A percentile compares a stretch with the other conserved stretches of the same genome.
phyloP scores from a whole-genome alignment of 2,329 filamentous ascomycete genomes.

The Arthroderma sp. region DNA sequence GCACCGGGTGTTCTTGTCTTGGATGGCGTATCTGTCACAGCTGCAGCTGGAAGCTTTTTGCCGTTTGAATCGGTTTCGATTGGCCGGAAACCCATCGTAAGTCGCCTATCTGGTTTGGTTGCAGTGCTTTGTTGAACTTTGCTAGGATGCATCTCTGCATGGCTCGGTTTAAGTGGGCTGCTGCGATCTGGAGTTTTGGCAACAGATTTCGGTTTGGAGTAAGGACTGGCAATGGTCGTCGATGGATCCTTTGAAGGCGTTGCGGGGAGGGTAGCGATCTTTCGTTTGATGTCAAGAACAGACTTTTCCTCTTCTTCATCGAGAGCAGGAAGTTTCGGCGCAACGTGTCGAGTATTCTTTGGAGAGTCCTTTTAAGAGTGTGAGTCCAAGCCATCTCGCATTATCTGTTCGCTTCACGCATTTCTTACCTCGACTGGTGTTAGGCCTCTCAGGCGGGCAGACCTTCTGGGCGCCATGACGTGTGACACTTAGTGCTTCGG shows the following conservation, averaged over 20 bases:
- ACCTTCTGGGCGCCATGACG: conserved; percentile 27
- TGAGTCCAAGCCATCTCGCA: too few relatives aligned
- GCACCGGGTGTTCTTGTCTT: conserved; percentile 24
- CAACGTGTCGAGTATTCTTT: neutral
- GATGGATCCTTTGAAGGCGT: conserved; percentile 19
- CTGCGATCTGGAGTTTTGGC: conserved; percentile 50
- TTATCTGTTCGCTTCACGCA: neutral
- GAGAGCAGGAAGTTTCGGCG: conserved; percentile 30
- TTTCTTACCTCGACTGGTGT: conserved; percentile 21
- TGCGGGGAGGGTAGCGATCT: conserved; percentile 9
- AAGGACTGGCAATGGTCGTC: conserved; percentile 16
- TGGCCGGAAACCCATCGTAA: conserved; percentile 70
- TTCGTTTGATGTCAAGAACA: conserved; percentile 18
- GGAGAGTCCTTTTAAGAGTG: too few relatives aligned
- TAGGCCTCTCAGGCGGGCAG: conserved; percentile 26
- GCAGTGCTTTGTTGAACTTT: conserved; percentile 62
- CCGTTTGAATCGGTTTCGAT: conserved; percentile 39
- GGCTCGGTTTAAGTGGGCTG: conserved; percentile 54
- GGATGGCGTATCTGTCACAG: conserved; percentile 28
- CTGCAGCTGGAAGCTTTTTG: conserved; percentile 10
- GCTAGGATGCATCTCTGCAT: conserved; percentile 83
- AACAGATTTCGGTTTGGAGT: conserved; percentile 20
- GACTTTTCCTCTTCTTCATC: conserved; percentile 35
- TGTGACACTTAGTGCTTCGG: neutral
- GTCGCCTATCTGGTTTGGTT: conserved; percentile 63